Conservation (phyloP, 208 protist species). For the Sergeia podlipaevii region DNA sequence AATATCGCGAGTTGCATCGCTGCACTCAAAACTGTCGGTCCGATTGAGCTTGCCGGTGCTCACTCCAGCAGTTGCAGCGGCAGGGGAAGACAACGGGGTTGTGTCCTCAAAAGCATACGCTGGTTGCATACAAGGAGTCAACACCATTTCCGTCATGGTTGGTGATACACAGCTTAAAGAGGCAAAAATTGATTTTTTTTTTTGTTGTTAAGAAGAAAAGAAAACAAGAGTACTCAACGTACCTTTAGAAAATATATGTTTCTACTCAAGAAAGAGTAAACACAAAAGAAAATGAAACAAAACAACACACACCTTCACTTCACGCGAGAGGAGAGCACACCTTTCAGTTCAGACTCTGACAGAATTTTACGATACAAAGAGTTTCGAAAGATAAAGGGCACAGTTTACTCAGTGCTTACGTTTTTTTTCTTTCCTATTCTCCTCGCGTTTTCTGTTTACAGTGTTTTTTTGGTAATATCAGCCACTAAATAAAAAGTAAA, state of each 20-base stretch:
- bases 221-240: background rate
- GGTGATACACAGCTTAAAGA: background rate
- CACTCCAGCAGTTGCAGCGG: too few relatives aligned
- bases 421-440: too few relatives aligned
- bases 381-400: too few relatives aligned
- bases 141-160: conserved; percentile 12
- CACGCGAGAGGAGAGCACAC: too few relatives aligned
- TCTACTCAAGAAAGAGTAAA: background rate
- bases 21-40: too few relatives aligned
- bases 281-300: conserved; percentile 8
- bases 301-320: too few relatives aligned
- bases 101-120: background rate
- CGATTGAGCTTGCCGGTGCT: too few relatives aligned
- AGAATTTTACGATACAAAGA: too few relatives aligned
- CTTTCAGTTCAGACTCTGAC: too few relatives aligned
- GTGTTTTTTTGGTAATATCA: background rate
- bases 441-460: too few relatives aligned
- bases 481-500: conserved; percentile 6
- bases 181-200: background rate
- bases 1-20: too few relatives aligned
- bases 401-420: too few relatives aligned
- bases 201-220: conserved; percentile 1
- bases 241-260: background rate
- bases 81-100: background rate
- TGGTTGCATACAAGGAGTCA: background rate